Conservation (phyloP, 495 filamentous ascomycete genomes). For the Penicillium crystallinum region DNA sequence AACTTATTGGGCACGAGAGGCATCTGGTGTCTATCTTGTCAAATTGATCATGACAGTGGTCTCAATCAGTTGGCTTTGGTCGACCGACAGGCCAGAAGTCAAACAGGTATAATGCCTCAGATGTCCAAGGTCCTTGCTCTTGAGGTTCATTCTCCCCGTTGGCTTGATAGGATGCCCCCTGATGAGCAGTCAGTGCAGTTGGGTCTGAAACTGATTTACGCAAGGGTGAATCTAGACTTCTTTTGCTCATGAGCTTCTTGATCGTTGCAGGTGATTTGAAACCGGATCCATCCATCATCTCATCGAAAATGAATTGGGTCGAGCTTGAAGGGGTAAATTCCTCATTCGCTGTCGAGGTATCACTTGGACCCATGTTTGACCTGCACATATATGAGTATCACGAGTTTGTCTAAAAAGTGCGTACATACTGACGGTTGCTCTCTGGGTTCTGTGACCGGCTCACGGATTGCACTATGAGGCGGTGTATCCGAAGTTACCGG, state of each 20-base stretch:
- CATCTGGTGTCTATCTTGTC: too few relatives aligned
- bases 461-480: conserved; percentile 1
- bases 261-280: neutral
- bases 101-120: conserved; percentile 56
- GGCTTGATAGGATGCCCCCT: conserved; percentile 15
- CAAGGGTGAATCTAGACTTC: conserved; percentile 19
- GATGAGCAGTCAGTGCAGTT: conserved; percentile 18
- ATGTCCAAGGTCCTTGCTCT: conserved; percentile 50
- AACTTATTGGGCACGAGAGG: neutral
- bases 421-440: conserved; percentile 33
- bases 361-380: neutral
- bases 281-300: conserved; percentile 16
- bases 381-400: conserved; percentile 17
- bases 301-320: conserved; percentile 30
- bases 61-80: conserved; percentile 21
- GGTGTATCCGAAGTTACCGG: conserved; percentile 1
- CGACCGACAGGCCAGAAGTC: conserved; percentile 47
- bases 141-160: conserved; percentile 6
- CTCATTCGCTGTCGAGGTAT: conserved; percentile 7
- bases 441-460: neutral
- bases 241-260: conserved; percentile 5
- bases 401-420: neutral
- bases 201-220: conserved; percentile 39
- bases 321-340: conserved; percentile 29
- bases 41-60: neutral